Evolutionary conservation across 2,329 filamentous ascomycete genomes (phyloP), one percentile per base, ranked within the genome.

Genomic region (Akanthomyces lecanii): DNA sequence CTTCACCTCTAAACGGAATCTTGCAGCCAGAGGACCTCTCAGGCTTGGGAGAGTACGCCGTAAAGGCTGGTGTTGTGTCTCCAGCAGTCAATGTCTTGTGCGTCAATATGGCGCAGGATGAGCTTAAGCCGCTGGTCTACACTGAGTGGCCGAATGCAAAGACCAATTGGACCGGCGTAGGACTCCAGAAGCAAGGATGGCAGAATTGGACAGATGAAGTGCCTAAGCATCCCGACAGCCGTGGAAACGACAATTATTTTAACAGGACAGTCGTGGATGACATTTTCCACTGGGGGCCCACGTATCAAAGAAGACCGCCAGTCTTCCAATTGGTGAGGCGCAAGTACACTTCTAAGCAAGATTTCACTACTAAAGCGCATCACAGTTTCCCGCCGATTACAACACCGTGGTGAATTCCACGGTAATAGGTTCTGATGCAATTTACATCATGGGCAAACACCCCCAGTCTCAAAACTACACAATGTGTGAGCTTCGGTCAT

Each of bases 81-180:
- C 90, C 90, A 0, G 80, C 83, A 0, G 74, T 93, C 51, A 91
- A 93, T 66, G 88, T 91, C 0, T 73, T 92, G 38, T 95, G 91
- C 67, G 87, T 83, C 1, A 89, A 89, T 48, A 79, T 92, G 78
- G 79, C 80, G 0, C 63, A 72, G 23, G 68, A 78, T 0, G 88
- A 91, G 61, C 73, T 94, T 1, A 72, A 70, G 0, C 89, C 89
- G 0, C 74, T 93, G 1, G 77, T 93, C 0, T 92, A 88, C 65
- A 79, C 79, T 0, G 66, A 73, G 2, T 92, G 88, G 87, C 82
- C 84, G 0, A 62, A 80, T 33, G 77, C 71, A 1, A 69, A 61
- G 8, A 75, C 53, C 14, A 74, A 66, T 8, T 18, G 28, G n/a
- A 80, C 71, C 21, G 78, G 67, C 47, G 73, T 70, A 7, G 70